Evolutionary conservation across 257 asterid genomes (phyloP).

Genomic region (Solanum pimpinellifolium): DNA sequence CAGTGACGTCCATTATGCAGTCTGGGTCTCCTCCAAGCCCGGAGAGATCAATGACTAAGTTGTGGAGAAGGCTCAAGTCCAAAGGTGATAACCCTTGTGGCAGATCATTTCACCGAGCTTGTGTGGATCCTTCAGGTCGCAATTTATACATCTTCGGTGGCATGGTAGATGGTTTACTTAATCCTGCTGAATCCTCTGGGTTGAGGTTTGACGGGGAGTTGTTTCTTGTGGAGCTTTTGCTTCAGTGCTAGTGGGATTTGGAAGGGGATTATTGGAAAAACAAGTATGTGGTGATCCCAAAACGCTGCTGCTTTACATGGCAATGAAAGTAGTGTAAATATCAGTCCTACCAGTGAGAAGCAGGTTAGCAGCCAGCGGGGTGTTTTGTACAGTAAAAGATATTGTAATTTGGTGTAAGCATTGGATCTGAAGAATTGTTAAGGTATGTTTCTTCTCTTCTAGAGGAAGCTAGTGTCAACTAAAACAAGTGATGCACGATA

Average conservation of each 20-base stretch:
- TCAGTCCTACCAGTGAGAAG: neutral
- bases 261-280: neutral
- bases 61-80: slow-evolving; percentile 59
- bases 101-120: slow-evolving; percentile 83
- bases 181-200: slow-evolving; percentile 49
- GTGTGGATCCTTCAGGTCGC: slow-evolving; percentile 67
- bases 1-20: slow-evolving; percentile 17
- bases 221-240: slow-evolving; percentile 57
- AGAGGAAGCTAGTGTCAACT: neutral
- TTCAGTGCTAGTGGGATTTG: slow-evolving; percentile 3
- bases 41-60: slow-evolving; percentile 14
- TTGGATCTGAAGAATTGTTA: neutral
- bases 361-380: neutral
- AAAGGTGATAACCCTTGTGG: slow-evolving; percentile 45
- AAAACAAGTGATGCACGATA: neutral
- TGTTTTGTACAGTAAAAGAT: neutral
- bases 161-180: slow-evolving; percentile 68
- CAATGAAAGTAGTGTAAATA: neutral
- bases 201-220: slow-evolving; percentile 66
- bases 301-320: neutral
- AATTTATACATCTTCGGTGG: slow-evolving; percentile 77
- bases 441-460: neutral
- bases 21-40: slow-evolving; percentile 2
- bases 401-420: neutral
- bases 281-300: neutral